A percentile compares a stretch with the other conserved stretches of the same genome.
These are phyloP conservation scores for Skeletonema potamos DNA, from an alignment of 108 stramenopile species.

Conservation along the genomic window DNA sequence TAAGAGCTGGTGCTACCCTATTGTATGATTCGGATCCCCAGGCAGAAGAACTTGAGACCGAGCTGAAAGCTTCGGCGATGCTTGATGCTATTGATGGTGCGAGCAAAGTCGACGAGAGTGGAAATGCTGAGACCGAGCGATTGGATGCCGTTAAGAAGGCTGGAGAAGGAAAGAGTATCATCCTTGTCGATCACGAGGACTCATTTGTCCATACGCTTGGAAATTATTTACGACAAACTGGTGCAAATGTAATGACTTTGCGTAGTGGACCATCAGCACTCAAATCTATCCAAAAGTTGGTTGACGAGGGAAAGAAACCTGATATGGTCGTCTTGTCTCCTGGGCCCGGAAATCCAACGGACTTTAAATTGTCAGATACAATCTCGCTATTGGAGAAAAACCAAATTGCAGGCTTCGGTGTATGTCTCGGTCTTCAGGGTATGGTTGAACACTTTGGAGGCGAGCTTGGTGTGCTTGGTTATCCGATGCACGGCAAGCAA, in stretches of 20 bases:
- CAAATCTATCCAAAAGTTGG: constrained; percentile 65
- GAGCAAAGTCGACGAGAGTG: constrained; percentile 21
- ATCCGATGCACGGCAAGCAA: constrained; percentile 98
- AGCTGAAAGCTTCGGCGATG: constrained; percentile 98
- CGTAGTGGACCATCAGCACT: constrained; percentile 89
- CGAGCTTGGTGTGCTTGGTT: constrained; percentile 85
- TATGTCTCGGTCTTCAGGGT: constrained; percentile 97
- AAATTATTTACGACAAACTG: constrained; percentile 97
- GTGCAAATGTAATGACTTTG: constrained; percentile 89
- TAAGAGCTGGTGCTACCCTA: constrained; percentile 94
- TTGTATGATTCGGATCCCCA: constrained; percentile 92
- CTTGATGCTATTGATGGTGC: constrained; percentile 83
- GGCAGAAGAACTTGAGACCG: constrained; percentile 96
- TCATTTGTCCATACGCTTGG: constrained; percentile 98
- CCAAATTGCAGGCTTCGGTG: constrained; percentile 93
- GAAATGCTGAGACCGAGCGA: constrained; percentile 33
- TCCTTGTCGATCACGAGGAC: constrained; percentile 97
- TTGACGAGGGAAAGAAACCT: constrained; percentile 75
- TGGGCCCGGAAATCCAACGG: constrained; percentile 94
- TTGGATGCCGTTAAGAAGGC: constrained; percentile 41
- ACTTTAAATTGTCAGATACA: constrained; percentile 88
- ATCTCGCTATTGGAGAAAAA: constrained; percentile 78
- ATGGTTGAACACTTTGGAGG: constrained; percentile 98
- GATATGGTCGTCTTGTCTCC: constrained; percentile 96
- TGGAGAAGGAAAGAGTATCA: constrained; percentile 82